These are phyloP conservation scores for Sorghum bicolor DNA, from an alignment of 176 grass and related monocot genomes.

Conservation along the genomic window Sorghum_bicolor_NCBIv3 NC_012870.2:64123501-64124000, in stretches of 20 bases:
- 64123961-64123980: neutral
- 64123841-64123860: neutral
- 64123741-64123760: conserved; percentile 21
- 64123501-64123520: neutral
- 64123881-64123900: neutral
- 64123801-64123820: neutral
- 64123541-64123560: neutral
- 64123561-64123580: neutral
- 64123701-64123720: conserved; percentile 27
- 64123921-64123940: neutral
- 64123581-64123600: neutral
- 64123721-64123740: conserved; percentile 40
- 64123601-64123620: conserved; percentile 39
- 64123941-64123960: neutral
- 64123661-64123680: conserved; percentile 82
- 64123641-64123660: conserved; percentile 77
- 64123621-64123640: conserved; percentile 61
- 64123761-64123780: conserved; percentile 48
- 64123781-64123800: neutral
- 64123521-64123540: neutral
- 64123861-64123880: neutral
- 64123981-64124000: neutral
- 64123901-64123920: neutral
- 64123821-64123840: neutral
- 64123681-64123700: conserved; percentile 14